Conservation (phyloP, 768 basidiomycete genomes). For the Rickenella mellea region DNA sequence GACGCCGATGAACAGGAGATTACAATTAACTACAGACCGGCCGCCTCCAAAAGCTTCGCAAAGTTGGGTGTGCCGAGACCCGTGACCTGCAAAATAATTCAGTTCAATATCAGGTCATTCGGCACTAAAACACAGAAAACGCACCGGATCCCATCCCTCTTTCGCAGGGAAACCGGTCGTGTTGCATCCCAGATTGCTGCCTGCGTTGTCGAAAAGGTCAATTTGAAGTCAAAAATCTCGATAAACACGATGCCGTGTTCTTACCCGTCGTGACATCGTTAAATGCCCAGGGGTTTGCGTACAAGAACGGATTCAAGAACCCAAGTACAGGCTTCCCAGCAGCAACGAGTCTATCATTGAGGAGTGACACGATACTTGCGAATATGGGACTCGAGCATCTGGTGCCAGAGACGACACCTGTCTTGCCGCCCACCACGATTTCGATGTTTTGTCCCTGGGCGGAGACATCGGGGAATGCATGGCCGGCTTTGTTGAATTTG, state of each 20-base stretch:
- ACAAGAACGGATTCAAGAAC: slow-evolving; percentile 12
- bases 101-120: too few relatives aligned
- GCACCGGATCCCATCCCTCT: slow-evolving; percentile 20
- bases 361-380: slow-evolving; percentile 6
- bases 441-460: slow-evolving; percentile 3
- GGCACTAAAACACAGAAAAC: not conserved
- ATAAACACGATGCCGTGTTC: slow-evolving; percentile 11
- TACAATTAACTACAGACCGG: slow-evolving; percentile 1
- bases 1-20: too few relatives aligned
- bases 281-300: slow-evolving; percentile 15
- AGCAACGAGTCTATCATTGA: slow-evolving; percentile 8
- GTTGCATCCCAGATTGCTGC: slow-evolving; percentile 16
- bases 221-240: slow-evolving; percentile 3
- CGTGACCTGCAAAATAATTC: slow-evolving; percentile 5
- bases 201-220: not conserved
- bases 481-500: slow-evolving; percentile 8
- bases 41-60: slow-evolving; percentile 2
- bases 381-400: slow-evolving; percentile 4
- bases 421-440: slow-evolving; percentile 3
- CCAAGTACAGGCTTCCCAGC: slow-evolving; percentile 8
- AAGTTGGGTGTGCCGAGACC: slow-evolving; percentile 11
- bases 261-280: slow-evolving; percentile 15
- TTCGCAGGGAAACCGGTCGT: slow-evolving; percentile 12
- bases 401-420: slow-evolving; percentile 3
- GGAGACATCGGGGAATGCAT: slow-evolving; percentile 13